These are phyloP conservation scores for Hygrophorus pudorinus DNA, from an alignment of 768 basidiomycete genomes.

Conservation along the genomic window DNA sequence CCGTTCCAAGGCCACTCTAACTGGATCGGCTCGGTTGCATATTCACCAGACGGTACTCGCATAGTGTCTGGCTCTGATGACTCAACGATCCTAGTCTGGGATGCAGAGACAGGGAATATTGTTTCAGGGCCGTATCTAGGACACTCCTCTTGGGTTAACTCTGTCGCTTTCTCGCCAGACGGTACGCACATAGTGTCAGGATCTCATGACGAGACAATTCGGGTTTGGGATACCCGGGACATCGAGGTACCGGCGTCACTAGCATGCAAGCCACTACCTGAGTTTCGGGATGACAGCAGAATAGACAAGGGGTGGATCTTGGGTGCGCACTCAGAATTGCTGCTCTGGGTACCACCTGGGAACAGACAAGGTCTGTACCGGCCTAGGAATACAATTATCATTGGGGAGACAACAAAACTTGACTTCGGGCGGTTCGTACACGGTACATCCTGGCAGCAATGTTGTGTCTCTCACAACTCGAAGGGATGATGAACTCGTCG, in stretches of 20 bases:
- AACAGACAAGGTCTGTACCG: constrained; percentile 4
- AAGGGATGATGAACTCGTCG: too few species aligned
- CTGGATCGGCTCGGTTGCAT: constrained; percentile 10
- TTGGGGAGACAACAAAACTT: not conserved
- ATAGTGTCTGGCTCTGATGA: constrained; percentile 12
- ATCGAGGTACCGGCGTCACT: not conserved
- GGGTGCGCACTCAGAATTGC: not conserved
- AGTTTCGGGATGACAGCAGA: not conserved
- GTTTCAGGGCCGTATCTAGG: not conserved
- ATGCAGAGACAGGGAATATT: constrained; percentile 5
- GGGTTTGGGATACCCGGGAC: constrained; percentile 9
- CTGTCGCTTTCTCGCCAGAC: constrained; percentile 13
- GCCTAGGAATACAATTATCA: constrained; percentile 3
- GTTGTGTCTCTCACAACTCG: too few species aligned
- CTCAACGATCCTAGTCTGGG: constrained; percentile 12
- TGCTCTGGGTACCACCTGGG: constrained; percentile 7
- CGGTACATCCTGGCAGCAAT: too few species aligned
- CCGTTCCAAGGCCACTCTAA: too few species aligned
- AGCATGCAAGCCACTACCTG: not conserved
- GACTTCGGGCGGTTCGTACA: too few species aligned
- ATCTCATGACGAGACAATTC: constrained; percentile 4
- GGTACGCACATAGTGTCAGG: constrained; percentile 11
- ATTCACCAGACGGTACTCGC: constrained; percentile 9
- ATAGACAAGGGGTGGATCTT: constrained; percentile 1
- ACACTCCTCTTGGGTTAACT: not conserved